Conservation (phyloP, 2,329 filamentous ascomycete species). For the Parafenestella ontariensis region DNA sequence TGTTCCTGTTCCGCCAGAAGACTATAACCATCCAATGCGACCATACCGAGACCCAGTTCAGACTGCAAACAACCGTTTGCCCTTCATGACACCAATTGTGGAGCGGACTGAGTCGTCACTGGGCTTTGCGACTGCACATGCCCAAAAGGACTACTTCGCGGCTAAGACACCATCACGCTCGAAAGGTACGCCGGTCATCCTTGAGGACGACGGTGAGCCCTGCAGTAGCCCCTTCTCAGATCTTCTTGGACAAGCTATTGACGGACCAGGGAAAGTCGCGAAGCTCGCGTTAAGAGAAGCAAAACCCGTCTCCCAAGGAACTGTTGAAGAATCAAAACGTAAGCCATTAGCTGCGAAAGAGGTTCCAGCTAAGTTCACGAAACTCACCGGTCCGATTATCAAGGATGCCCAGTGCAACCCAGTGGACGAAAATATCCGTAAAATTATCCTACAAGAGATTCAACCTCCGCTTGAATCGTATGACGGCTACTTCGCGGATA, state of each 20-base stretch:
- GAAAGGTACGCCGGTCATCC: constrained; percentile 47
- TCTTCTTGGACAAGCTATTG: constrained; percentile 60
- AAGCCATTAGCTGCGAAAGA: constrained; percentile 31
- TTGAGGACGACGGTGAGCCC: constrained; percentile 53
- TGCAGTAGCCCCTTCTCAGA: constrained; percentile 77
- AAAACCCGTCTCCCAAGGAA: constrained; percentile 39
- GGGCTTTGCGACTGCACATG: constrained; percentile 55
- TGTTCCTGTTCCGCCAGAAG: constrained; percentile 81
- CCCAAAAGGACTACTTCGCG: constrained; percentile 65
- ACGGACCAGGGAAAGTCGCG: constrained; percentile 54
- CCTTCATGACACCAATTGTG: constrained; percentile 98
- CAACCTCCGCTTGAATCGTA: constrained; percentile 78
- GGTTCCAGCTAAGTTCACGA: constrained; percentile 49
- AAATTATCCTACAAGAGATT: constrained; percentile 75
- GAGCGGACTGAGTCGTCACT: constrained; percentile 93
- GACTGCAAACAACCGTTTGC: constrained; percentile 86
- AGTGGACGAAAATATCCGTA: constrained; percentile 76
- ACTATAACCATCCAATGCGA: constrained; percentile 79
- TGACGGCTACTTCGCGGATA: constrained; percentile 79
- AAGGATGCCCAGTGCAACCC: constrained; percentile 88
- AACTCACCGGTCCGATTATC: constrained; percentile 74
- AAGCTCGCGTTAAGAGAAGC: constrained; percentile 60
- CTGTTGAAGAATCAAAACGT: constrained; percentile 18
- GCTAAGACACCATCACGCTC: constrained; percentile 80
- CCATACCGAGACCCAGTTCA: constrained; percentile 82